A percentile compares a stretch with the other conserved stretches of the same genome.
Evolutionary conservation across 805 yeast genomes (phyloP).

Genomic region (Saturnispora sanitii): DNA sequence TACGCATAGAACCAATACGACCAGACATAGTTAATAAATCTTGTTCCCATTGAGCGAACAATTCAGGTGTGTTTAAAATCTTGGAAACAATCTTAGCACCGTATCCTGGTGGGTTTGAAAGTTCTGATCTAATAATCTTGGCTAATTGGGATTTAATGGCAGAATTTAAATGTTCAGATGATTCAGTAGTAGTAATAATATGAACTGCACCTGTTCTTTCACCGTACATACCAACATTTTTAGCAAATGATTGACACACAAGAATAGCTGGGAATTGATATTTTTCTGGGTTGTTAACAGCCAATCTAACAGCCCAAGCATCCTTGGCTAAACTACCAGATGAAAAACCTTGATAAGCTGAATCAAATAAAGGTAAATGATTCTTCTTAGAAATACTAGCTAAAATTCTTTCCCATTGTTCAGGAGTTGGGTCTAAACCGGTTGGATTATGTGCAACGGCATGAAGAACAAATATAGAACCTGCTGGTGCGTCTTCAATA

Average conservation of each 20-base stretch:
- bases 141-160: constrained; percentile 72
- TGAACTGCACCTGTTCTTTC: constrained; percentile 95
- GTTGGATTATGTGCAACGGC: constrained; percentile 99
- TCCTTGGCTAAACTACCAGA: constrained; percentile 77
- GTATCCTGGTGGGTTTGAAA: constrained; percentile 90
- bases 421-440: constrained; percentile 83
- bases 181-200: constrained; percentile 46
- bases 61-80: constrained; percentile 56
- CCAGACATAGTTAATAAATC: constrained; percentile 83
- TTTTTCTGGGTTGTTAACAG: constrained; percentile 36
- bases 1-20: constrained; percentile 75
- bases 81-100: constrained; percentile 86
- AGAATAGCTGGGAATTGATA: constrained; percentile 46
- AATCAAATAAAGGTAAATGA: constrained; percentile 81
- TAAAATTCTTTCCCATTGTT: constrained; percentile 70
- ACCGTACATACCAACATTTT: constrained; percentile 94
- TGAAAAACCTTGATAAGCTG: constrained; percentile 97
- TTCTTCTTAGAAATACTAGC: constrained; percentile 46
- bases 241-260: constrained; percentile 92
- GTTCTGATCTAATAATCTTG: constrained; percentile 67
- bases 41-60: constrained; percentile 69
- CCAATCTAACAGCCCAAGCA: constrained; percentile 71
- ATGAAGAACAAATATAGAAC: constrained; percentile 76
- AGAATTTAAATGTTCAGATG: constrained; percentile 32
- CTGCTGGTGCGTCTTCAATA: constrained; percentile 57